phyloP scores from a whole-genome alignment of 2,329 filamentous ascomycete species.

The Penicillium brevicompactum region DNA sequence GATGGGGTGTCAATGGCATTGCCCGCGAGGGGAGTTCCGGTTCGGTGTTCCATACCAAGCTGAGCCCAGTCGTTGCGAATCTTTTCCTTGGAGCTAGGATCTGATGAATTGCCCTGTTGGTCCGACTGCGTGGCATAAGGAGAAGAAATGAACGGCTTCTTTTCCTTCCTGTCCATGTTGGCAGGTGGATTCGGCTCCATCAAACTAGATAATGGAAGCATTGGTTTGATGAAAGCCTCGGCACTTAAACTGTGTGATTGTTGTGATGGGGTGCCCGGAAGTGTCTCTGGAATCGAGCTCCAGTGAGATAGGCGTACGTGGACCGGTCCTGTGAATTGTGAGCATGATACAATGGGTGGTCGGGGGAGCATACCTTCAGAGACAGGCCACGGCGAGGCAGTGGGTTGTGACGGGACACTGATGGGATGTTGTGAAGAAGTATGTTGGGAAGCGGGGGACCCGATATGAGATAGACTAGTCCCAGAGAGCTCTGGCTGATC shows the following conservation, averaged over 20 bases:
- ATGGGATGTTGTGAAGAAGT: background rate
- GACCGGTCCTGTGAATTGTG: background rate
- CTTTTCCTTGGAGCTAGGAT: slow-evolving; percentile 34
- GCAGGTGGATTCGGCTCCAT: background rate
- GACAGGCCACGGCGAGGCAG: background rate
- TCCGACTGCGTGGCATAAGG: background rate
- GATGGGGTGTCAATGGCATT: slow-evolving; percentile 43
- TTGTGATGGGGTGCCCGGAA: background rate
- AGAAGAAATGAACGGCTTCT: slow-evolving; percentile 6
- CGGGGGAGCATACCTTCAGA: background rate
- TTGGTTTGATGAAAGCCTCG: background rate
- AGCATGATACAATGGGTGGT: background rate
- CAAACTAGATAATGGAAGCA: background rate
- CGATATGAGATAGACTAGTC: background rate
- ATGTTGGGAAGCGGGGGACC: background rate
- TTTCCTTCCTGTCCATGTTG: slow-evolving; percentile 25
- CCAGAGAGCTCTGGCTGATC: background rate
- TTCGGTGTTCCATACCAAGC: slow-evolving; percentile 25
- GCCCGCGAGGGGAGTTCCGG: slow-evolving; percentile 19
- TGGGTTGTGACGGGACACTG: background rate
- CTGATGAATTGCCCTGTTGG: slow-evolving; percentile 31
- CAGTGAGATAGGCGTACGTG: background rate
- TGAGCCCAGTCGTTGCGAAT: slow-evolving; percentile 33
- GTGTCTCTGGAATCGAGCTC: slow-evolving; percentile 8
- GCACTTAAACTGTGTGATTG: background rate